These are phyloP conservation scores for Suillus clintonianus DNA, from an alignment of 768 basidiomycete genomes.

Conservation along the genomic window DNA sequence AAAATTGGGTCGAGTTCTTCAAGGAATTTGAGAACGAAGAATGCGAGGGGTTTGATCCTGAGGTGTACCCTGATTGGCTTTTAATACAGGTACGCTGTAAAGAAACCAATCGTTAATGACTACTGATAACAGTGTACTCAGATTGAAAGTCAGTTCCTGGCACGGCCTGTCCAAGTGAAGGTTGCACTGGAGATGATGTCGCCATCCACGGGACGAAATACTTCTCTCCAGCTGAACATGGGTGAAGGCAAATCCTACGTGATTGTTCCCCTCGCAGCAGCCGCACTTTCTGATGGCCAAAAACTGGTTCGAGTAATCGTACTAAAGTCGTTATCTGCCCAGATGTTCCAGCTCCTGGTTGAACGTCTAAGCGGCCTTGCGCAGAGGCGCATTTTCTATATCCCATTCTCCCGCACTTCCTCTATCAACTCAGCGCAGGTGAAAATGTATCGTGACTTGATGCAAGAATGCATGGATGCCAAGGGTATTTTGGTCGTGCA, in stretches of 20 bases:
- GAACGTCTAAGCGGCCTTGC: slow-evolving; percentile 22
- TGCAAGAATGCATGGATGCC: slow-evolving; percentile 15
- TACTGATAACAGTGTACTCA: background rate
- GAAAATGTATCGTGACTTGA: slow-evolving; percentile 19
- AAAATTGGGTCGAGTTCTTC: slow-evolving; percentile 6
- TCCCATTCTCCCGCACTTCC: slow-evolving; percentile 26
- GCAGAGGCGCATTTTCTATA: slow-evolving; percentile 27
- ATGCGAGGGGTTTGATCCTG: slow-evolving; percentile 3
- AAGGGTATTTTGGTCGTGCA: slow-evolving; percentile 30
- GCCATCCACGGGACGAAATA: slow-evolving; percentile 18
- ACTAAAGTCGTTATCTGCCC: slow-evolving; percentile 26
- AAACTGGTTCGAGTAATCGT: slow-evolving; percentile 29
- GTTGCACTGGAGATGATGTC: slow-evolving; percentile 30
- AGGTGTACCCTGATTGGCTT: slow-evolving; percentile 6
- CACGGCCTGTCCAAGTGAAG: slow-evolving; percentile 21
- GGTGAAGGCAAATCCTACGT: slow-evolving; percentile 36
- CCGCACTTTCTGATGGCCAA: slow-evolving; percentile 23
- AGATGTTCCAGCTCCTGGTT: slow-evolving; percentile 29
- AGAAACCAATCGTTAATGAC: background rate
- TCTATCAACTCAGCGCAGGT: slow-evolving; percentile 19
- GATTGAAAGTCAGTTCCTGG: slow-evolving; percentile 27
- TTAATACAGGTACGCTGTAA: slow-evolving; percentile 13
- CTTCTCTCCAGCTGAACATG: slow-evolving; percentile 32
- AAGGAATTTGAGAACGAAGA: slow-evolving; percentile 10
- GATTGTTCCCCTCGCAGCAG: slow-evolving; percentile 26